Base-by-base conservation (phyloP, 495 filamentous ascomycete species). In the Aspergillus panamensis region DNA sequence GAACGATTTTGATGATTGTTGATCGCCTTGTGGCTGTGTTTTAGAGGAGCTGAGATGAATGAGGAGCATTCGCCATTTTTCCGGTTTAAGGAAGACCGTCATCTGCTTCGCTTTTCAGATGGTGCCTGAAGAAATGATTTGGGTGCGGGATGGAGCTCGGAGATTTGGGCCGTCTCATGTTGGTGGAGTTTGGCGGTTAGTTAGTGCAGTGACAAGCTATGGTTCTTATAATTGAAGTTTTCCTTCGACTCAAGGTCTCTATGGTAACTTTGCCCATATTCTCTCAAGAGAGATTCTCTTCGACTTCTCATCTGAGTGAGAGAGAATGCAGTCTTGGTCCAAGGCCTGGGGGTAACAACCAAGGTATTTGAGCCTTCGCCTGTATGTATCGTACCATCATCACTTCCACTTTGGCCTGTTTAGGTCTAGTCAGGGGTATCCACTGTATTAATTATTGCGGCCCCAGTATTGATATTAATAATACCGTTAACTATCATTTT, bases 391-490 rank as follows among this genome's bases (percentile, higher is more conserved):
- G 16, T 13, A 16, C 19, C 17, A 3, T 0, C 10, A 25, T 20
- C n/a, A n/a, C 32, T n/a, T 48, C 6, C 47, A 12, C 16, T n/a
- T 31, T 40, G 33, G 3, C 59, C 47, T 20, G 7, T 43, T 48
- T 2, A 3, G 48, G 37, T 6, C 44, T 61, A 61, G 53, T 61
- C 53, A 61, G 59, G 59, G 59, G 59, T 39, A 61, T 43, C 48
- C 52, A 54, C 52, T 39, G 43, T 21, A 25, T 25, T 25, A 25
- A 25, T 25, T 2, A 25, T 25, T 2, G 5, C 5, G 25, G 25
- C 25, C 25, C 25, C 2, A 25, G 5, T 25, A 25, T 25, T 25
- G n/a, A 25, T 25, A 2, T 25, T 5, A 25, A 25, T 25, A 25
- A 25, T 5, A 25, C 25, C 25, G 25, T 25, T 25, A 25, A 25